These are phyloP conservation scores for Sporisorium sorghi DNA, from an alignment of 1,284 basidiomycete genomes.

Conservation along the genomic window DNA sequence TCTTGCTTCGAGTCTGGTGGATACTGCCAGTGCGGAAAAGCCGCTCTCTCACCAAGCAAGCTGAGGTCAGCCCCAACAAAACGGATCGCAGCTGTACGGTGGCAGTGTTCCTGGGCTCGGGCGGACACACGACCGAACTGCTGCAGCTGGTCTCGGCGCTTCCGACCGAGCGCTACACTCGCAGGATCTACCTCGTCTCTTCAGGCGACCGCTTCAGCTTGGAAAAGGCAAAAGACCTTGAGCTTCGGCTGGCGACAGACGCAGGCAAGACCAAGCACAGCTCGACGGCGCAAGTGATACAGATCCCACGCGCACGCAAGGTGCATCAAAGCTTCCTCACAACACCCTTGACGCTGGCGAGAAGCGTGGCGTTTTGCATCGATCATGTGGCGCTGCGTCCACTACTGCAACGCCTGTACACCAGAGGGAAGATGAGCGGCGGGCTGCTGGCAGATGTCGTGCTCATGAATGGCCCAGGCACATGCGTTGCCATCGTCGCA, in stretches of 20 bases:
- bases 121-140: slow-evolving; percentile 94
- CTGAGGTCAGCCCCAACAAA: not conserved
- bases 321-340: slow-evolving; percentile 62
- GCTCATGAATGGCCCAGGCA: slow-evolving; percentile 94
- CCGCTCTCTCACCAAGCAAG: not conserved
- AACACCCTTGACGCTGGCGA: slow-evolving; percentile 46
- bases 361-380: slow-evolving; percentile 47
- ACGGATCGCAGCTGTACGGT: slow-evolving; percentile 54
- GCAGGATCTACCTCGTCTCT: slow-evolving; percentile 84
- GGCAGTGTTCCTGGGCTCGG: slow-evolving; percentile 76
- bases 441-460: slow-evolving; percentile 76
- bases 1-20: slow-evolving; percentile 23
- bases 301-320: slow-evolving; percentile 82
- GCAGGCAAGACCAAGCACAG: not conserved
- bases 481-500: slow-evolving; percentile 83
- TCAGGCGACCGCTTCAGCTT: slow-evolving; percentile 84
- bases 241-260: too few species aligned
- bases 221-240: slow-evolving; percentile 78
- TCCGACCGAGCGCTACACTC: slow-evolving; percentile 80
- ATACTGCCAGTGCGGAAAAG: slow-evolving; percentile 18
- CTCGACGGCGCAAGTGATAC: slow-evolving; percentile 20
- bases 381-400: slow-evolving; percentile 51
- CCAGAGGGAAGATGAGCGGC: not conserved
- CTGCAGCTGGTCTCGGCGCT: slow-evolving; percentile 80
- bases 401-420: not conserved